These are phyloP conservation scores for Postia placenta DNA, from an alignment of 768 basidiomycete genomes.

Conservation along the genomic window DNA sequence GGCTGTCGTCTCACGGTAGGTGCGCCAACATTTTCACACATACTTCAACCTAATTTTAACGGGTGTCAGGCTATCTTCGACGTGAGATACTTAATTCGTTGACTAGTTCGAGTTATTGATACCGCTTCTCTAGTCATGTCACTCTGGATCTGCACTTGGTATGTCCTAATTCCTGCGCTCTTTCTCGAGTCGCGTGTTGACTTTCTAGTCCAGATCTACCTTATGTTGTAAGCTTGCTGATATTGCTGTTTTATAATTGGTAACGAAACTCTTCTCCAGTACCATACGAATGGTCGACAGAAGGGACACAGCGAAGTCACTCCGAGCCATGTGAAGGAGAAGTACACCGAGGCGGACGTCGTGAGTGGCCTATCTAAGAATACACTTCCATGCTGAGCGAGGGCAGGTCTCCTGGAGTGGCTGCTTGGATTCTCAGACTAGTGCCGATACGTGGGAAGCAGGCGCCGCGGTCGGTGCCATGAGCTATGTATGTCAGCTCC, in stretches of 20 bases:
- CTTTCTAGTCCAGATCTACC: constrained; percentile 27
- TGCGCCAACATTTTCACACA: not conserved
- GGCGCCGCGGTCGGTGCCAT: constrained; percentile 74
- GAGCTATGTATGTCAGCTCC: constrained; percentile 62
- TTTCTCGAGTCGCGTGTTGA: not conserved
- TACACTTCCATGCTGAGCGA: constrained; percentile 38
- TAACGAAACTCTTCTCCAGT: constrained; percentile 13
- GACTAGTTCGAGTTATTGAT: not conserved
- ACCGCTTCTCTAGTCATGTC: constrained; percentile 31
- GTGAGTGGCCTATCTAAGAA: constrained; percentile 36
- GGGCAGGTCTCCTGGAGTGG: constrained; percentile 81
- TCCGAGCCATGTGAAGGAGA: constrained; percentile 20
- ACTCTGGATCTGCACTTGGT: constrained; percentile 43
- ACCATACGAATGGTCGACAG: constrained; percentile 23
- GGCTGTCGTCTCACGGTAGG: constrained; percentile 57
- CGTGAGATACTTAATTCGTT: constrained; percentile 27
- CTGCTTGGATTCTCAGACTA: constrained; percentile 81
- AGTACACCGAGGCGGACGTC: constrained; percentile 80
- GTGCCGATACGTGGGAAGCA: constrained; percentile 69
- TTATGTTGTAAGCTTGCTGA: constrained; percentile 35
- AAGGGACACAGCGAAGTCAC: constrained; percentile 25
- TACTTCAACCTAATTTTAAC: constrained; percentile 34
- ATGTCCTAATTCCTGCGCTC: constrained; percentile 6
- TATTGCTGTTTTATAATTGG: not conserved
- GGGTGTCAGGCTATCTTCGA: constrained; percentile 73